Evolutionary conservation across 331 rosid species (phyloP).

Genomic region (Pyrus hybrid): DNA sequence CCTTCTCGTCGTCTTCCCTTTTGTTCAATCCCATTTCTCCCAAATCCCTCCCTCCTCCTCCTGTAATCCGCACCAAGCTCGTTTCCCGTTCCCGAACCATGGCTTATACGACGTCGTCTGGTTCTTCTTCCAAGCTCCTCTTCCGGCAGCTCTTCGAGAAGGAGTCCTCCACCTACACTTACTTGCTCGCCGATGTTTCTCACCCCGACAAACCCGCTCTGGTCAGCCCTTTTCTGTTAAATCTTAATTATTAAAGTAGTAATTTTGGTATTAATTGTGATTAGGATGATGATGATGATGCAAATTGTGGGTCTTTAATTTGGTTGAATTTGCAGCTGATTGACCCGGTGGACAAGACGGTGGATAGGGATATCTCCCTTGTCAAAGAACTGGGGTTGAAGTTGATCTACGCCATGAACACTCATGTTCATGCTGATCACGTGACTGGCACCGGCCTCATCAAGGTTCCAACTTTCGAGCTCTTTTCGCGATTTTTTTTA

Average conservation of each 20-base stretch:
- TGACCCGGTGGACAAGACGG: conserved; percentile 93
- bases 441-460: conserved; percentile 88
- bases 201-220: conserved; percentile 79
- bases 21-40: neutral
- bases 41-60: neutral
- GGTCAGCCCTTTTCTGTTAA: conserved; percentile 19
- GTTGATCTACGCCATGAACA: conserved; percentile 77
- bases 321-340: conserved; percentile 51
- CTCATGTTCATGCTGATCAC: conserved; percentile 98
- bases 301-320: neutral
- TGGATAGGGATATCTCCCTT: conserved; percentile 75
- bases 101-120: conserved; percentile 39
- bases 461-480: conserved; percentile 45
- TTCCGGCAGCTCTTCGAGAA: conserved; percentile 95
- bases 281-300: neutral
- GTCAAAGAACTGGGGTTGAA: conserved; percentile 63
- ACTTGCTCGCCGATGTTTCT: conserved; percentile 72
- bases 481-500: neutral
- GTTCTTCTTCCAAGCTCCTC: conserved; percentile 41
- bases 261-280: neutral
- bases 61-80: neutral
- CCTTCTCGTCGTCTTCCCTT: neutral
- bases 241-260: neutral
- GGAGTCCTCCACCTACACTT: conserved; percentile 88
- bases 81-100: conserved; percentile 7